Conservation (phyloP, 2,329 filamentous ascomycete species). For the Penicillium sp. region DNA sequence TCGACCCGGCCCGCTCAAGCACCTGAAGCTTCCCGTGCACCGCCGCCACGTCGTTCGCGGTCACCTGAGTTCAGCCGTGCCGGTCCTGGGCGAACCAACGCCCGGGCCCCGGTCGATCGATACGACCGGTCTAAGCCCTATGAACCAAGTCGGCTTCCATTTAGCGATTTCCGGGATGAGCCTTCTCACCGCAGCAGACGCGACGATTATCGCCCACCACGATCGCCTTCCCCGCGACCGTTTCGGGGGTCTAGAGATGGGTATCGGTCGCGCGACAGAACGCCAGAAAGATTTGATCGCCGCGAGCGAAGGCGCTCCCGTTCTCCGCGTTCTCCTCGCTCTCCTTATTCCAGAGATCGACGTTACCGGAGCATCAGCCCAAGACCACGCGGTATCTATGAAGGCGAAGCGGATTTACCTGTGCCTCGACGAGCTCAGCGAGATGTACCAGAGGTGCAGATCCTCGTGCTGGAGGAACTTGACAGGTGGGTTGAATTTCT, state of each 20-base stretch:
- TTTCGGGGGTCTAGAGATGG: constrained; percentile 63
- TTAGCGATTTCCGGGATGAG: constrained; percentile 54
- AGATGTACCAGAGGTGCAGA: constrained; percentile 85
- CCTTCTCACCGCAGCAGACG: constrained; percentile 49
- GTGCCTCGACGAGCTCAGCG: constrained; percentile 71
- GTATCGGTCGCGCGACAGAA: constrained; percentile 52
- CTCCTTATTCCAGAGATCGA: constrained; percentile 61
- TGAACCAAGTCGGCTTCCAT: constrained; percentile 38
- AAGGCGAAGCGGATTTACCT: constrained; percentile 64
- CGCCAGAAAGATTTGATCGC: constrained; percentile 53
- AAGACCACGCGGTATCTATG: constrained; percentile 52
- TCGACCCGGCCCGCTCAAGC: constrained; percentile 60
- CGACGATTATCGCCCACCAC: constrained; percentile 63
- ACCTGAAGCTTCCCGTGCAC: constrained; percentile 35
- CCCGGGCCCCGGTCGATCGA: constrained; percentile 41
- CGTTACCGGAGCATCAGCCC: constrained; percentile 71
- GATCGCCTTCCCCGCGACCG: constrained; percentile 61
- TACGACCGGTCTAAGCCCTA: constrained; percentile 41
- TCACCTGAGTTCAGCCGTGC: constrained; percentile 62
- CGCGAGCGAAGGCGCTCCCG: constrained; percentile 65
- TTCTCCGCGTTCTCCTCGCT: constrained; percentile 47
- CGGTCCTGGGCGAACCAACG: constrained; percentile 32
- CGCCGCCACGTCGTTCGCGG: constrained; percentile 56
- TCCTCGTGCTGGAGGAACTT: constrained; percentile 77
- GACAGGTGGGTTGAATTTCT: constrained; percentile 48